Base-by-base conservation (phyloP, 352 stramenopile genomes). In the Globisporangium carolinianum region DNA sequence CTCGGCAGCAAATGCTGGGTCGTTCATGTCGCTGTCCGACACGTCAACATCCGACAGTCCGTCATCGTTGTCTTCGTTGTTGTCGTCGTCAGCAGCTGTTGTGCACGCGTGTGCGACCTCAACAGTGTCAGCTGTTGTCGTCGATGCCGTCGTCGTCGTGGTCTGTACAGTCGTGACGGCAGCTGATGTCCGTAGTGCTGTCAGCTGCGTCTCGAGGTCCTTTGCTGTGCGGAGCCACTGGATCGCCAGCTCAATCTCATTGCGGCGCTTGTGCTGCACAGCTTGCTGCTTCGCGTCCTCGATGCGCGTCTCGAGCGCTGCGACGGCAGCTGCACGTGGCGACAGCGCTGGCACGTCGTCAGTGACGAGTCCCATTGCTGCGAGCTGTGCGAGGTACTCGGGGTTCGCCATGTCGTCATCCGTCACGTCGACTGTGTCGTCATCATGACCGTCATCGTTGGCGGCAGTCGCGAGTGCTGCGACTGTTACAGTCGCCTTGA, bases 321-420 rank as follows among this genome's bases (percentile, higher is more conserved):
- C 69, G 35, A 77, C 24, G 6, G 61, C 24, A 32, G 24, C 24
- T 32, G 24, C 24, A 32, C 24, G 24, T 61, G 17, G 61, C 42
- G 5, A 49, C 17, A 32, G 24, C 24, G 24, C 2, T n/a, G n/a
- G 15, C n/a, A 8, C 35, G n/a, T 15, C 24, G 14, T 73, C 37
- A 2, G 64, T 56, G 7, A 60, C 61, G 39, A 86, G 60, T 9
- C 81, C 76, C 53, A 90, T 68, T 14, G 56, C 58, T 14, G 68
- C 69, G 11, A 93, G 58, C 58, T 91, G 75, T 15, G 80, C 68
- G 36, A 89, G 61, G 62, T 76, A 89, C 38, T 82, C 76, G 3
- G 83, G 83, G 47, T 93, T 68, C 36, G 77, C 50, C 79, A 93
- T 87, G 47, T 93, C 83, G 43, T 88, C 79, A 15, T 91, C 83